Conservation (phyloP, 441 rosid species). For the Lepidium campestre region DNA sequence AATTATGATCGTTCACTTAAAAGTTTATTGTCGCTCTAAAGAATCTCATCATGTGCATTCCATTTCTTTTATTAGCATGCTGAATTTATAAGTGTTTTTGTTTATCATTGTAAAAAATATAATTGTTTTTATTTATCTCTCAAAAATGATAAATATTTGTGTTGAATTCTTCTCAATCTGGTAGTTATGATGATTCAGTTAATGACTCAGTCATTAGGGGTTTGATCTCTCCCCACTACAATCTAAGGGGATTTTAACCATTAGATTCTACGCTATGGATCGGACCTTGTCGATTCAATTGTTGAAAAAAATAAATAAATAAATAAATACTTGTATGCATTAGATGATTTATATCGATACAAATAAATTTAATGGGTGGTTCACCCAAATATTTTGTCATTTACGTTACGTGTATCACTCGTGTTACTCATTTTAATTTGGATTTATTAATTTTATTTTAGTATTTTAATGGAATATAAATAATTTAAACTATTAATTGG, state of each 20-base stretch:
- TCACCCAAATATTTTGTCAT: neutral
- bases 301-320: too few species aligned
- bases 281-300: too few species aligned
- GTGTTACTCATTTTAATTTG: neutral
- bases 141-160: too few species aligned
- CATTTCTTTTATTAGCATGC: slow-evolving; percentile 10
- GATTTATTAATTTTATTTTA: neutral
- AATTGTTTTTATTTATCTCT: too few species aligned
- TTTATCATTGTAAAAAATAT: too few species aligned
- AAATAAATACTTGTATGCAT: neutral
- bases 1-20: slow-evolving; percentile 7
- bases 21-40: neutral
- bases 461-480: neutral
- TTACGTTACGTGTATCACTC: neutral
- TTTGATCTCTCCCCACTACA: too few species aligned
- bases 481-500: neutral
- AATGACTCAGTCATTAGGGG: too few species aligned
- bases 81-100: neutral
- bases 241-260: too few species aligned
- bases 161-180: too few species aligned
- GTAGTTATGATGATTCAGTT: too few species aligned
- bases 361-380: neutral
- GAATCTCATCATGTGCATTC: neutral
- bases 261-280: too few species aligned
- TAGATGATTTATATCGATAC: neutral